Conservation (phyloP, 306 rosid genomes). For the Ochetophila trinervis region DNA sequence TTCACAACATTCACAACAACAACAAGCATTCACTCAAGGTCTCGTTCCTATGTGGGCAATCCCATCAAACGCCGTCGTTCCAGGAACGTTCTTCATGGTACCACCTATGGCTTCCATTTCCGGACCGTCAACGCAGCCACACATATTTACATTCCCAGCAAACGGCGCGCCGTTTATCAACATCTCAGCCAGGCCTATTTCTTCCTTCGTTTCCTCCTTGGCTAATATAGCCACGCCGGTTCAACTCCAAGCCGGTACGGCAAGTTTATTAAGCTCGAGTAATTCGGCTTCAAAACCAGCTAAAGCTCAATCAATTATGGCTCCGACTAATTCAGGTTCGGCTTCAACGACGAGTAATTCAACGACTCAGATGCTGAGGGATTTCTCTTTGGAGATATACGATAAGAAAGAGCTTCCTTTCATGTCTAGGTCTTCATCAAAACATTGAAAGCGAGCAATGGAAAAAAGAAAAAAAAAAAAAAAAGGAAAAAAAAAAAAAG, state of each 20-base stretch:
- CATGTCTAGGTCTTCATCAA: constrained; percentile 55
- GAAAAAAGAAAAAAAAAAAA: neutral
- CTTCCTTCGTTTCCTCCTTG: constrained; percentile 54
- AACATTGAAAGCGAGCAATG: constrained; percentile 32
- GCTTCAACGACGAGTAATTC: neutral
- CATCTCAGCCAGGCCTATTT: constrained; percentile 46
- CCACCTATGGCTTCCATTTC: constrained; percentile 32
- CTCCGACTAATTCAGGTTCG: constrained; percentile 31
- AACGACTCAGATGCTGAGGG: constrained; percentile 45
- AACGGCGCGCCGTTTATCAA: constrained; percentile 25
- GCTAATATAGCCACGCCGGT: constrained; percentile 23
- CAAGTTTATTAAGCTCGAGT: constrained; percentile 2
- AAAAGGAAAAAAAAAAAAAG: too few species aligned
- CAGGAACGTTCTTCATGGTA: constrained; percentile 51
- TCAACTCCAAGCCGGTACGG: constrained; percentile 29
- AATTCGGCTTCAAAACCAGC: constrained; percentile 23
- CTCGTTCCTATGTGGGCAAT: constrained; percentile 78
- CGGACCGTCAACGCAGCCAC: constrained; percentile 47
- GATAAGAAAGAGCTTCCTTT: constrained; percentile 71
- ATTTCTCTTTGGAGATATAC: constrained; percentile 66
- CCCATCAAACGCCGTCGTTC: constrained; percentile 48
- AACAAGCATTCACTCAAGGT: constrained; percentile 30
- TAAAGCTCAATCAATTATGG: constrained; percentile 23
- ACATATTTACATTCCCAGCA: constrained; percentile 46
- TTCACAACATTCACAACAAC: neutral